Evolutionary conservation across 257 asterid species (phyloP).

Genomic region (Prunella vulgaris): DNA sequence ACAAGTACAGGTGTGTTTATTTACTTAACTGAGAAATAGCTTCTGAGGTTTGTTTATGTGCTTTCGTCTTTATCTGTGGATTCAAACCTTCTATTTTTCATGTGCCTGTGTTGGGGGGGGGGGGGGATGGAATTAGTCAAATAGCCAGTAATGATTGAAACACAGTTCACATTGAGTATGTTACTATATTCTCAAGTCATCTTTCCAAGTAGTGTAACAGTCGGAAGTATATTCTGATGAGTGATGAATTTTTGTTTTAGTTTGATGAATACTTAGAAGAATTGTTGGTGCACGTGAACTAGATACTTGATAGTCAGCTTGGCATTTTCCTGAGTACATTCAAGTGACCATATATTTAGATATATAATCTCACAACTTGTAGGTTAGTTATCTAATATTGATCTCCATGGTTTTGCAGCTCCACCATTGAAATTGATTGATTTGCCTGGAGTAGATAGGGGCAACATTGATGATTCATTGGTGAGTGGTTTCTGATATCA

Average conservation of each 20-base stretch:
- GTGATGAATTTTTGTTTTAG: too few relatives aligned
- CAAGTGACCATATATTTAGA: background rate
- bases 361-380: conserved; percentile 6
- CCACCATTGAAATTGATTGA: conserved; percentile 90
- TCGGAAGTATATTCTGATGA: too few relatives aligned
- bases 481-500: conserved; percentile 41
- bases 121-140: background rate
- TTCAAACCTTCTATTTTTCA: background rate
- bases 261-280: too few relatives aligned
- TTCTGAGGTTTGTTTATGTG: background rate
- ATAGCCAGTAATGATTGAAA: background rate
- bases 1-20: conserved; percentile 56
- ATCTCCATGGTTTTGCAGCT: conserved; percentile 40
- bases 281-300: too few relatives aligned
- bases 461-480: conserved; percentile 75
- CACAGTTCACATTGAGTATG: background rate
- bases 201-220: background rate
- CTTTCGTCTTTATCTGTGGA: background rate
- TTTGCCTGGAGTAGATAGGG: conserved; percentile 92
- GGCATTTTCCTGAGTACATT: background rate
- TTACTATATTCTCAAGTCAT: conserved; percentile 13
- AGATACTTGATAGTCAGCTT: conserved; percentile 7
- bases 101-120: background rate
- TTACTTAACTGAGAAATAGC: too few relatives aligned
- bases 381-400: conserved; percentile 15